These are phyloP conservation scores for Boletus pseudo-olivaceus DNA, from an alignment of 768 basidiomycete species.

Conservation along the genomic window DNA sequence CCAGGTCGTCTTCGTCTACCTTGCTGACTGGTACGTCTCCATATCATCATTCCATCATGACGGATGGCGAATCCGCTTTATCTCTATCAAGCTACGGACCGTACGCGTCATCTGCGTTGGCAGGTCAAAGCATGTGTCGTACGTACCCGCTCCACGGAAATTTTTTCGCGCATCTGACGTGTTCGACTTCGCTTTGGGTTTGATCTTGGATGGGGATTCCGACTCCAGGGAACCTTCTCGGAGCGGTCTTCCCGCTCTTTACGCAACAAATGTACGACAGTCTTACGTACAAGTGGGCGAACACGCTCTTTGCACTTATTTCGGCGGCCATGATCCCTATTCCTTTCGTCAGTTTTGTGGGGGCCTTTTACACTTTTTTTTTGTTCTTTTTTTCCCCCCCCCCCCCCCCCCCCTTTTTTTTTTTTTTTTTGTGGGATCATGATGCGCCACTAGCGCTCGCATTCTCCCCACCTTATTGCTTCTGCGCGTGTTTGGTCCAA, in stretches of 20 bases:
- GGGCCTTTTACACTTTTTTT: no score
- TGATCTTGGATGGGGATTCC: background rate
- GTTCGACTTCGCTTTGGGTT: slow-evolving; percentile 17
- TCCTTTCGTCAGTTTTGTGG: slow-evolving; percentile 52
- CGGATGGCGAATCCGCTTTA: background rate
- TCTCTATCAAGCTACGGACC: slow-evolving; percentile 42
- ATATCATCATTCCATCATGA: background rate
- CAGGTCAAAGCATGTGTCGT: slow-evolving; percentile 63
- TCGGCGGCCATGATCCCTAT: slow-evolving; percentile 56
- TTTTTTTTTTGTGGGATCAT: background rate
- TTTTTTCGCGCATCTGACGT: slow-evolving; percentile 2
- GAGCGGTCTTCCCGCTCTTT: slow-evolving; percentile 59
- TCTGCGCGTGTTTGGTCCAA: no score
- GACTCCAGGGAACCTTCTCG: slow-evolving; percentile 47
- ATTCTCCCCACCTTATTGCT: background rate
- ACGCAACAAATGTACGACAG: slow-evolving; percentile 53
- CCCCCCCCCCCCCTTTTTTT: no score
- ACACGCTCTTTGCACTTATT: slow-evolving; percentile 52
- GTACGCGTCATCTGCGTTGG: slow-evolving; percentile 67
- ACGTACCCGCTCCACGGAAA: slow-evolving; percentile 18
- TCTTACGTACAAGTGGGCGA: slow-evolving; percentile 59
- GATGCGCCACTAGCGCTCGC: background rate
- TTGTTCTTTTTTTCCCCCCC: no score
- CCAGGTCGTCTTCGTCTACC: slow-evolving; percentile 54
- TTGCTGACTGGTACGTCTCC: slow-evolving; percentile 56